These are phyloP conservation scores for Aspergillus awamori DNA, from an alignment of 2,329 filamentous ascomycete species.

Conservation along the genomic window DNA sequence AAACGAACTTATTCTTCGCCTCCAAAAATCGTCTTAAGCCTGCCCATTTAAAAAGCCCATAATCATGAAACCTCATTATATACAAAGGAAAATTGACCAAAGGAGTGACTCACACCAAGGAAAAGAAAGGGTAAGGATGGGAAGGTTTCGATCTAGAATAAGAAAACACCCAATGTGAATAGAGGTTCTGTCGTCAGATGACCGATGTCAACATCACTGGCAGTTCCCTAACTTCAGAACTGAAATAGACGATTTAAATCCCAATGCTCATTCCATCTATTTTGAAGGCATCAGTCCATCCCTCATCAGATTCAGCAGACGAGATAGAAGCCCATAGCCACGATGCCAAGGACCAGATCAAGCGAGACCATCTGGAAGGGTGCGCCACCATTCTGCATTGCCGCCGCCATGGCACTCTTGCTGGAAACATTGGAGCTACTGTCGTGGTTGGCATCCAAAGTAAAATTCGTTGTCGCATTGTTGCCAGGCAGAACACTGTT, in stretches of 20 bases:
- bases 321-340: constrained; percentile 19
- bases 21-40: not conserved
- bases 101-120: not conserved
- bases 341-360: constrained; percentile 18
- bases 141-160: not conserved
- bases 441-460: constrained; percentile 15
- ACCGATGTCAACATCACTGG: not conserved
- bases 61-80: not conserved
- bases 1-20: not conserved
- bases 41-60: not conserved
- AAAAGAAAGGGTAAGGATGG: not conserved
- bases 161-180: not conserved
- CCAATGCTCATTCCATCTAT: not conserved
- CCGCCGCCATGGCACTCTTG: constrained; percentile 18
- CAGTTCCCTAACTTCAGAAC: not conserved
- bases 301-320: constrained; percentile 4
- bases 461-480: constrained; percentile 22
- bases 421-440: constrained; percentile 13
- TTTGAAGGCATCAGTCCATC: not conserved
- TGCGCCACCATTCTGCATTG: constrained; percentile 18
- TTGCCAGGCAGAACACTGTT: constrained; percentile 22
- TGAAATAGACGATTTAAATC: too few relatives aligned
- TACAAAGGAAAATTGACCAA: not conserved
- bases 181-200: not conserved
- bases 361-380: constrained; percentile 17